A percentile compares a stretch with the other conserved stretches of the same genome.
These are phyloP conservation scores for Solanum aculeatissimum DNA, from an alignment of 305 asterid genomes.

Conservation along the genomic window DNA sequence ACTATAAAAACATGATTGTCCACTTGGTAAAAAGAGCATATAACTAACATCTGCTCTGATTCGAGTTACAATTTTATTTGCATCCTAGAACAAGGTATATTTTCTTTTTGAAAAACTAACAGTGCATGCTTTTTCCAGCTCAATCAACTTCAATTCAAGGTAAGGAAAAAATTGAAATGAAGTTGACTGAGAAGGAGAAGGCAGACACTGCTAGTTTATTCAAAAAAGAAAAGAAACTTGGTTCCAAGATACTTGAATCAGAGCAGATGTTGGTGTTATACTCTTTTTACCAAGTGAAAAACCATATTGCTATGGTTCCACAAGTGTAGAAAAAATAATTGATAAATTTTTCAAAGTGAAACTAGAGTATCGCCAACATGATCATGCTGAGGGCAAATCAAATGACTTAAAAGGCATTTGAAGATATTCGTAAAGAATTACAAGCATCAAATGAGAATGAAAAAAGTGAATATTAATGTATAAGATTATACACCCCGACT, in stretches of 20 bases:
- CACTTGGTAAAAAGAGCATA: not conserved
- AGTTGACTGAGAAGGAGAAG: not conserved
- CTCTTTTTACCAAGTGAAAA: not conserved
- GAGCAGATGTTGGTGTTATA: not conserved
- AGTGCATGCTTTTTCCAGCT: not conserved
- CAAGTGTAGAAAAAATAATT: not conserved
- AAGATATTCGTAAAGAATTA: not conserved
- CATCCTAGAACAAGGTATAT: not conserved
- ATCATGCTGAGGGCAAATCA: not conserved
- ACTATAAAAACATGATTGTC: not conserved
- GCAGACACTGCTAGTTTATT: not conserved
- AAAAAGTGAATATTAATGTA: not conserved
- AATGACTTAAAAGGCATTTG: not conserved
- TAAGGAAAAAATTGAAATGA: not conserved
- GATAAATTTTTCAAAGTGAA: not conserved
- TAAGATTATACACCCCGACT: not conserved
- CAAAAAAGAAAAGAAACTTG: not conserved
- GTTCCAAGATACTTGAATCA: not conserved
- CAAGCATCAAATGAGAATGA: not conserved
- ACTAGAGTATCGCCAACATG: not conserved
- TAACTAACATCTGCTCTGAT: not conserved
- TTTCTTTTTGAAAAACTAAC: not conserved
- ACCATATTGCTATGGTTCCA: not conserved
- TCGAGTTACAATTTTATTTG: not conserved
- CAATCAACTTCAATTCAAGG: not conserved